Evolutionary conservation across 257 asterid genomes (phyloP), one percentile per base, ranked within the genome.

Genomic region (Lycium barbarum): DNA sequence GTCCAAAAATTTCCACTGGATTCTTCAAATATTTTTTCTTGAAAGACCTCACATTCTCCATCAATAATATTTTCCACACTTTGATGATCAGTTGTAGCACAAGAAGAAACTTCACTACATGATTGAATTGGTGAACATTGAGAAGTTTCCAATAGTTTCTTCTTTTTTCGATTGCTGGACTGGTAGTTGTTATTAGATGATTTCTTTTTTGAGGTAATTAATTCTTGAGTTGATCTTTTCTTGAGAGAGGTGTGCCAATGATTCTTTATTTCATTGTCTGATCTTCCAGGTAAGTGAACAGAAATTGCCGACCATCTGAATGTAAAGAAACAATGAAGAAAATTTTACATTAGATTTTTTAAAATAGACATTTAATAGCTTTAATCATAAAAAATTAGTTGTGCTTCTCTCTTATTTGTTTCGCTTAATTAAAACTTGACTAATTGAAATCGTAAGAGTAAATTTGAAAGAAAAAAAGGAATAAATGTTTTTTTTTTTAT

Each of bases 251-350:
- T 51, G 57, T 67, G 85, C 85, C 81, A 83, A 51, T 49, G 78
- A 58, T 83, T 83, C 8, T 83, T 83, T 9, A 83, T 53, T 0
- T 54, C 85, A 6, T 83, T 83, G 40, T 83, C 85, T 53, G 81
- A 22, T 83, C 81, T 49, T 74, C 62, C 81, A 11, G 81, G 62
- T 6, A 74, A 49, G 13, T 51, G 62, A 74, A 5, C 3, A 49
- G 81, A 62, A 6, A 74, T 74, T 0, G 36, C 45, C 45, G 33
- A 26, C 33, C 33, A 26, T 26, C 33, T 26, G 33, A 26, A 26
- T 26, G 33, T 26, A 26, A 26, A 26, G 33, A 26, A 26, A 26
- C 33, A 58, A 58, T 26, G 33, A 26, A 26, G 33, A 58, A 58
- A 22, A 2, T 17, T 58, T 58, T 17, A 7, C 65, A 58, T n/a